Conservation (phyloP, 495 filamentous ascomycete species). For the Pyrenula massariospora region DNA sequence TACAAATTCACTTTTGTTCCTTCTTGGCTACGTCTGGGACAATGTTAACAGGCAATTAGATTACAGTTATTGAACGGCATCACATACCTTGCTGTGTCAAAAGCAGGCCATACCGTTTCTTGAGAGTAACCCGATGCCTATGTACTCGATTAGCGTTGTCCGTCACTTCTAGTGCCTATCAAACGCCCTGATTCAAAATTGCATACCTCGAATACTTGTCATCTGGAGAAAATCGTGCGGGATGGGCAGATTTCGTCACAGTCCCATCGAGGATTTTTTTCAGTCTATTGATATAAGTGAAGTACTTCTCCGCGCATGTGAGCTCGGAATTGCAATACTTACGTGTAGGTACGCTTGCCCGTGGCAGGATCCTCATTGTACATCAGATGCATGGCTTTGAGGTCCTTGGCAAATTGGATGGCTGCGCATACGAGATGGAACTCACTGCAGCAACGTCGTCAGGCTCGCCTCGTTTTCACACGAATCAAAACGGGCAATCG, state of each 20-base stretch:
- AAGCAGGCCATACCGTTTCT: slow-evolving; percentile 80
- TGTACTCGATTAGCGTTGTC: slow-evolving; percentile 8
- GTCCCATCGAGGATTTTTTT: slow-evolving; percentile 62
- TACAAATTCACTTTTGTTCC: neutral
- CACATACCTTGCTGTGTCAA: slow-evolving; percentile 71
- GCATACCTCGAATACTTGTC: slow-evolving; percentile 85
- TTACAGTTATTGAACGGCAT: neutral
- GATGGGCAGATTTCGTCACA: slow-evolving; percentile 91
- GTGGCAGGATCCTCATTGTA: slow-evolving; percentile 1
- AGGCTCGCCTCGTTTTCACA: too few species aligned
- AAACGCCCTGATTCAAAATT: neutral
- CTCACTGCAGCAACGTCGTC: too few species aligned
- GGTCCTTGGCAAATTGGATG: neutral
- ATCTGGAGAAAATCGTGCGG: slow-evolving; percentile 92
- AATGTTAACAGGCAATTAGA: neutral
- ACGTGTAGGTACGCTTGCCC: slow-evolving; percentile 82
- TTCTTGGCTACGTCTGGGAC: neutral
- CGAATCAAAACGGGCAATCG: neutral
- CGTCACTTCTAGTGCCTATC: too few species aligned
- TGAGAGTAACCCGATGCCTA: slow-evolving; percentile 82
- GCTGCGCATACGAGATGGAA: neutral
- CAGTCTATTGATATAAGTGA: too few species aligned
- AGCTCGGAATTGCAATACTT: too few species aligned
- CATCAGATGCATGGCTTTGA: neutral
- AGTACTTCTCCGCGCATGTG: too few species aligned